Evolutionary conservation across 2,329 filamentous ascomycete genomes (phyloP), one percentile per base, ranked within the genome.

Genomic region (Epichloe uncinata): DNA sequence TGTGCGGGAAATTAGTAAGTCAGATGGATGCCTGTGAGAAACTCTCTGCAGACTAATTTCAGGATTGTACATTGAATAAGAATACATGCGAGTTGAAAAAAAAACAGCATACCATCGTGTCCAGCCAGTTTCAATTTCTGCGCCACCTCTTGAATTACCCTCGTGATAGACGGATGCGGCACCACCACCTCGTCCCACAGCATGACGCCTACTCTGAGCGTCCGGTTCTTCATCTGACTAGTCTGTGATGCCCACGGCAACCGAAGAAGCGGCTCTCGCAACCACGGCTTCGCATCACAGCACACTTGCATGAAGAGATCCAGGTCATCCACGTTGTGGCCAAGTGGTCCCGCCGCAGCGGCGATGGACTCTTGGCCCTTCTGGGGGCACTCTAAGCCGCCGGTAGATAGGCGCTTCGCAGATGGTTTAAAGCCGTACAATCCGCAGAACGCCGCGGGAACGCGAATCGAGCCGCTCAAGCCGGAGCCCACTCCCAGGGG

Each of bases 141-240:
- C 0, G 74, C 74, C 0, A 78, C 70, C 47, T 78, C 71, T 48
- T 69, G 66, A 38, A 86, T 58, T 1, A 79, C 81, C 40, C 81
- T 66, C 1, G 65, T 65, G 37, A 82, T 70, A 0, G 79, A 79
- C 0, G 79, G 79, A 52, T 81, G 79, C 1, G 78, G 78, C 54
- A 69, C 72, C 0, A 82, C 76, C 11, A 82, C 69, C 0, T 73
- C 76, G 52, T 84, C 79, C 61, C 78, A 70, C 49, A 61, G 48
- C 62, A 61, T 54, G 49, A 66, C 36, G 50, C 71, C 65, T 47
- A 74, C 56, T 56, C 53, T 22, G 59, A 55, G 49, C 42, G 48
- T 50, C 22, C 40, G 40, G 9, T 26, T 26, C 13, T 41, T 36
- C 49, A 52, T 44, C 3, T 33, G n/a, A 18, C 11, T 33, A 2